A percentile compares a stretch with the other conserved stretches of the same genome.
These are phyloP conservation scores for Ensete glaucum DNA, from an alignment of 176 grass and related monocot species.

Conservation along the genomic window DNA sequence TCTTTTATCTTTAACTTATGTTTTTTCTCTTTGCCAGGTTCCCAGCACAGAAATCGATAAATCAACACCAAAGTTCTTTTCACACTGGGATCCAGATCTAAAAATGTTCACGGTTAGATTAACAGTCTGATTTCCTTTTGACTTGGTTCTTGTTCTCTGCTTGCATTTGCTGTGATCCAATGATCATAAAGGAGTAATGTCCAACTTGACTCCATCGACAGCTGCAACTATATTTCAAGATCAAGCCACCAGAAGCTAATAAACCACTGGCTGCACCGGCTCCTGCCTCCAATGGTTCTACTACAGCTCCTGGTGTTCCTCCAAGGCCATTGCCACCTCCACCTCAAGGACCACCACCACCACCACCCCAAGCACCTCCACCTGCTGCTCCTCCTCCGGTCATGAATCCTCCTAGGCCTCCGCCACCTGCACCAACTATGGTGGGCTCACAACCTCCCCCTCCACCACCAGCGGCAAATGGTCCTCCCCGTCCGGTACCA, in stretches of 20 bases:
- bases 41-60: slow-evolving; percentile 97
- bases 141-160: slow-evolving; percentile 6
- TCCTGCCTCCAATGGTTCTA: slow-evolving; percentile 43
- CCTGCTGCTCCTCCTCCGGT: slow-evolving; percentile 32
- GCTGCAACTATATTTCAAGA: slow-evolving; percentile 88
- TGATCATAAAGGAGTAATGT: not conserved
- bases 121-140: not conserved
- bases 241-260: slow-evolving; percentile 53
- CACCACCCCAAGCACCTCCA: slow-evolving; percentile 35
- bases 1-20: not conserved
- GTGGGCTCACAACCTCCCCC: slow-evolving; percentile 44
- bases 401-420: slow-evolving; percentile 59
- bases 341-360: slow-evolving; percentile 43
- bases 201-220: slow-evolving; percentile 22
- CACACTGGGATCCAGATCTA: slow-evolving; percentile 93
- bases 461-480: slow-evolving; percentile 55
- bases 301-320: slow-evolving; percentile 44
- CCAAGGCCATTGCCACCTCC: slow-evolving; percentile 48
- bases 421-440: slow-evolving; percentile 29
- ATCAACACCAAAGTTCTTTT: slow-evolving; percentile 76
- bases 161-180: not conserved
- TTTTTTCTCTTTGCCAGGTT: slow-evolving; percentile 38
- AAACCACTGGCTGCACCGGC: slow-evolving; percentile 58
- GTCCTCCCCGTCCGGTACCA: slow-evolving; percentile 59
- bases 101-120: slow-evolving; percentile 72